phyloP scores from a whole-genome alignment of 2,329 filamentous ascomycete genomes.

The Calonectria fujianensis region DNA sequence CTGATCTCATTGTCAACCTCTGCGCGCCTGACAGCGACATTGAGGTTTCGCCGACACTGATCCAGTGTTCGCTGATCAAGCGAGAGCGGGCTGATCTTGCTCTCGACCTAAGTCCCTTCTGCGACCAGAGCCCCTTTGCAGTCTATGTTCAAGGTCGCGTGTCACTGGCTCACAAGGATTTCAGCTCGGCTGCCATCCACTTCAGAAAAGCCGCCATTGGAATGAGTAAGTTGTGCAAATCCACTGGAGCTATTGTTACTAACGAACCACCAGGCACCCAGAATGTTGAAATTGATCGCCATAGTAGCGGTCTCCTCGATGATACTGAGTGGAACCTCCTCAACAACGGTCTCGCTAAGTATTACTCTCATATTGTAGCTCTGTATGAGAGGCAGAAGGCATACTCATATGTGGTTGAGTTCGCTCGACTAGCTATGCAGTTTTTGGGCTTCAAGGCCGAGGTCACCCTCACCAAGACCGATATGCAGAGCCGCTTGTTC shows the following conservation, averaged over 20 bases:
- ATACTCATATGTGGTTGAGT: slow-evolving; percentile 89
- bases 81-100: slow-evolving; percentile 77
- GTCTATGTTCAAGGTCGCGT: slow-evolving; percentile 91
- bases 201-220: slow-evolving; percentile 91
- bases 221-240: slow-evolving; percentile 78
- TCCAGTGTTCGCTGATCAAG: slow-evolving; percentile 78
- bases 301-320: slow-evolving; percentile 81
- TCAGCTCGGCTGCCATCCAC: slow-evolving; percentile 81
- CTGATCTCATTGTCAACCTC: slow-evolving; percentile 79
- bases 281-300: slow-evolving; percentile 68
- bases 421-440: slow-evolving; percentile 84
- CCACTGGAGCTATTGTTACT: slow-evolving; percentile 44
- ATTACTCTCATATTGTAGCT: slow-evolving; percentile 89
- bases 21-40: slow-evolving; percentile 80
- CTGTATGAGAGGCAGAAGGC: slow-evolving; percentile 87
- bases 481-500: slow-evolving; percentile 90
- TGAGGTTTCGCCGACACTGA: slow-evolving; percentile 75
- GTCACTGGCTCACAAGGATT: slow-evolving; percentile 83
- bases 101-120: slow-evolving; percentile 74
- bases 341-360: slow-evolving; percentile 85
- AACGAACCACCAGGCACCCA: slow-evolving; percentile 64
- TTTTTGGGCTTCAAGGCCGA: slow-evolving; percentile 66
- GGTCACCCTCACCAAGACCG: slow-evolving; percentile 71
- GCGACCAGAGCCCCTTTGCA: slow-evolving; percentile 76
- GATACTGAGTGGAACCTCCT: slow-evolving; percentile 82